These are phyloP conservation scores for Echium plantagineum DNA, from an alignment of 257 asterid genomes.

Conservation along the genomic window DNA sequence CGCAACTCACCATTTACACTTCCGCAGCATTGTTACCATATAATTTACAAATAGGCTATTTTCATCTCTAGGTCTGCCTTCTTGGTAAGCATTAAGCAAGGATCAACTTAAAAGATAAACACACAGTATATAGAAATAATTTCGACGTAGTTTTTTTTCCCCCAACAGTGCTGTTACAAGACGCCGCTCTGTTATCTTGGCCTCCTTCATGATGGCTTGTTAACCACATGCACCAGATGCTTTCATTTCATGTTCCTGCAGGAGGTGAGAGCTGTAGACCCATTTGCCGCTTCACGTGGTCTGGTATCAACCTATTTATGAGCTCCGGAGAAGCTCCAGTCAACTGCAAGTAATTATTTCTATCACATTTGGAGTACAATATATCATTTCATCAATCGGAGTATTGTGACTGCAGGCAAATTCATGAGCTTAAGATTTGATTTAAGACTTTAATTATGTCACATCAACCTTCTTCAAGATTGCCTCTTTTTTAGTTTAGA, in stretches of 20 bases:
- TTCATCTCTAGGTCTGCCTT: too few relatives aligned
- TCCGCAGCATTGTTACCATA: not conserved
- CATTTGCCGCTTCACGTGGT: slow-evolving; percentile 71
- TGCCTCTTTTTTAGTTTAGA: not conserved
- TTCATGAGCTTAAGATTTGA: not conserved
- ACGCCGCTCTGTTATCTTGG: not conserved
- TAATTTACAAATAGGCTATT: not conserved
- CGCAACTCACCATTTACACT: not conserved
- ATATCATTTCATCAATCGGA: too few relatives aligned
- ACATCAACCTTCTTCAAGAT: not conserved
- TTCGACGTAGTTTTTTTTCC: too few relatives aligned
- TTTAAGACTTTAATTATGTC: not conserved
- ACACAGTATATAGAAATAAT: not conserved
- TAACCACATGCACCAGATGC: slow-evolving; percentile 3
- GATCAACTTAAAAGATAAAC: not conserved
- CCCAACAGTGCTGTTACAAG: too few relatives aligned
- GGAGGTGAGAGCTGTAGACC: slow-evolving; percentile 50
- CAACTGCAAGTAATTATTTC: slow-evolving; percentile 25
- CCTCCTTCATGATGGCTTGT: slow-evolving; percentile 1
- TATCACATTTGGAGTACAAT: too few relatives aligned
- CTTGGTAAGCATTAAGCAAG: too few relatives aligned
- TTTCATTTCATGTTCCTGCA: slow-evolving; percentile 33
- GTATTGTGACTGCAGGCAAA: not conserved
- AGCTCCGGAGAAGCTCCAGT: slow-evolving; percentile 73
- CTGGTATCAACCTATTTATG: slow-evolving; percentile 75